These are phyloP conservation scores for Trifolium repens DNA, from an alignment of 306 rosid genomes.

Conservation along the genomic window DNA sequence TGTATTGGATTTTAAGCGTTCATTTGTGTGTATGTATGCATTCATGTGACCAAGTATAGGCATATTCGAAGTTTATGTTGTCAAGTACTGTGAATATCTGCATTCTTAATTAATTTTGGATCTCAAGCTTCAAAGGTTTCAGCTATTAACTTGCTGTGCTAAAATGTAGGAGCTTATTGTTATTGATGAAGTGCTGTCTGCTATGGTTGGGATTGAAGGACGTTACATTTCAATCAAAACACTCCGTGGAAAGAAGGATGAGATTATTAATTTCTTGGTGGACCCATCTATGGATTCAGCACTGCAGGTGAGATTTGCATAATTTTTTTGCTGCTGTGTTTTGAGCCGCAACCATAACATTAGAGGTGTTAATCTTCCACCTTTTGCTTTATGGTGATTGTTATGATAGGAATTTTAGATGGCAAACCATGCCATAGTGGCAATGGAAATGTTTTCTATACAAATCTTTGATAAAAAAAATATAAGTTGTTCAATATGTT, in stretches of 20 bases:
- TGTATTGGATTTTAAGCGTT: conserved; percentile 15
- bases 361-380: conserved; percentile 20
- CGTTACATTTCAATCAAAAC: conserved; percentile 78
- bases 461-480: background rate
- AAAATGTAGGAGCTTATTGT: conserved; percentile 84
- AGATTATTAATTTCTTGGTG: conserved; percentile 56
- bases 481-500: background rate
- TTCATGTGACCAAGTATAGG: background rate
- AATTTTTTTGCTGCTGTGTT: conserved; percentile 2
- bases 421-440: background rate
- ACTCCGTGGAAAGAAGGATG: conserved; percentile 65
- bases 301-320: conserved; percentile 71
- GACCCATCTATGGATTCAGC: conserved; percentile 97
- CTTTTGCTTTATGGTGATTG: conserved; percentile 21
- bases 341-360: conserved; percentile 25
- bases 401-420: conserved; percentile 19
- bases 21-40: background rate
- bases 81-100: conserved; percentile 10
- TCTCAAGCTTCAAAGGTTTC: conserved; percentile 5
- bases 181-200: conserved; percentile 86
- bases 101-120: conserved; percentile 1
- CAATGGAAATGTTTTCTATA: conserved; percentile 1
- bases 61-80: conserved; percentile 15
- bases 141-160: conserved; percentile 33
- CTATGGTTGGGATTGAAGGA: conserved; percentile 90